Evolutionary conservation across 23 red algal genomes (phyloP), one percentile per base, ranked within the genome.

Genomic region (Agarophyton chilense): DNA sequence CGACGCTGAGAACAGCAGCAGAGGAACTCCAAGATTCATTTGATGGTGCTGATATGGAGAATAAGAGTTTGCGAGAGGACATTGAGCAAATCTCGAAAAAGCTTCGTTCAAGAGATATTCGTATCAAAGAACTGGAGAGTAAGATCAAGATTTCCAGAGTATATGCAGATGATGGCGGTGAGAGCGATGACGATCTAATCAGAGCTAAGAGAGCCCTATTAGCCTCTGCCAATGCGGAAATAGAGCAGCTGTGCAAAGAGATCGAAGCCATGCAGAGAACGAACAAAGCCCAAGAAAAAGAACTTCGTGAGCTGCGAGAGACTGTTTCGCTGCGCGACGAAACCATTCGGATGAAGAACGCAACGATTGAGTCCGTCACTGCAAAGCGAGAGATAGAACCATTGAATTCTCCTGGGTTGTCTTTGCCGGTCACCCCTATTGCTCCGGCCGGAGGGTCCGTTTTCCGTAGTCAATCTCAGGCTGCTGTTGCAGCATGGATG

Each of bases 141-240:
- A 55, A 61, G 36, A 33, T 80, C 51, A 61, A 55, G 29, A 25
- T 61, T 12, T 80, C 77, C 19, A 55, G 35, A 31, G 77, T 40
- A 0, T 55, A 80, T 36, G 77, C 51, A 39, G 31, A 7, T 7
- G 82, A 87, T 34, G 66, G 62, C 32, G 45, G 26, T 52, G 52
- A 87, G 28, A 53, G 51, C 22, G 70, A 89, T 38, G 71, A 78
- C 54, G 77, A 80, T 43, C 13, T 61, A 25, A 89, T 78, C 44
- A 43, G 35, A 62, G 85, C 85, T 1, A 44, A 49, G 19, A 29
- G 40, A 38, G 85, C 85, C 18, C 39, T 89, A 19, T 60, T 89
- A 29, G 72, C 68, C 17, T 89, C 85, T 29, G 85, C 85, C 5
- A 89, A 89, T 62, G 68, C 66, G 16, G 85, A 89, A 63, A 89